phyloP scores from a whole-genome alignment of 2,329 filamentous ascomycete genomes.

The Colletotrichum cereale region DNA sequence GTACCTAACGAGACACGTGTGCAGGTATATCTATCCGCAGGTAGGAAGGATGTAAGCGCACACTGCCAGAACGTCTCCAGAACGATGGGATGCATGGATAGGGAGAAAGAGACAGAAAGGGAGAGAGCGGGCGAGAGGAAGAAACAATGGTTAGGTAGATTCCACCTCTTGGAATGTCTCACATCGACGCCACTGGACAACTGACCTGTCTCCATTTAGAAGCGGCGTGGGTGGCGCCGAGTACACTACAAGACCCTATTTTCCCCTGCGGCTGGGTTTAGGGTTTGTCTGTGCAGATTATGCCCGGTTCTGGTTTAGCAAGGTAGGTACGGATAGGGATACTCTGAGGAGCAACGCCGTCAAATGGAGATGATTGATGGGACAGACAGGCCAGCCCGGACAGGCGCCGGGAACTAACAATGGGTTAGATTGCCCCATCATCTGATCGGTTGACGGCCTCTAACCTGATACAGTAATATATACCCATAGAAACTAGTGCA shows the following conservation, averaged over 20 bases:
- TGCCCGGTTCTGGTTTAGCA: too few relatives aligned
- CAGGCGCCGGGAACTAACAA: not conserved
- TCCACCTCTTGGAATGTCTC: constrained; percentile 13
- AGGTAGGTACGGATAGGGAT: too few relatives aligned
- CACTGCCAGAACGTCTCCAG: constrained; percentile 11
- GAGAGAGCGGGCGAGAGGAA: not conserved
- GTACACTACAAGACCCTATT: not conserved
- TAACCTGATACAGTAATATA: too few relatives aligned
- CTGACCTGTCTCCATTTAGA: not conserved
- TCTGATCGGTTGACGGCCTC: too few relatives aligned
- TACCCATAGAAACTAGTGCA: too few relatives aligned
- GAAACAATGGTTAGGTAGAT: not conserved
- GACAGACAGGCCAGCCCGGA: not conserved
- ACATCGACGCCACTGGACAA: not conserved
- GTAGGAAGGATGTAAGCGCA: not conserved
- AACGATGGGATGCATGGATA: constrained; percentile 13
- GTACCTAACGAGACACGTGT: constrained; percentile 17
- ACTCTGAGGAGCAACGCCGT: constrained; percentile 10
- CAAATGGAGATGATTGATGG: not conserved
- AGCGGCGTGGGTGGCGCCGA: not conserved
- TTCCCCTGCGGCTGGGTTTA: too few relatives aligned
- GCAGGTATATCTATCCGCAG: constrained; percentile 7
- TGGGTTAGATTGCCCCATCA: too few relatives aligned
- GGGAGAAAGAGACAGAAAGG: not conserved
- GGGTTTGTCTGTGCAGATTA: too few relatives aligned